Evolutionary conservation across 345 rosid species (phyloP), one percentile per base, ranked within the genome.

Genomic region (Stellera chamaejasme): DNA sequence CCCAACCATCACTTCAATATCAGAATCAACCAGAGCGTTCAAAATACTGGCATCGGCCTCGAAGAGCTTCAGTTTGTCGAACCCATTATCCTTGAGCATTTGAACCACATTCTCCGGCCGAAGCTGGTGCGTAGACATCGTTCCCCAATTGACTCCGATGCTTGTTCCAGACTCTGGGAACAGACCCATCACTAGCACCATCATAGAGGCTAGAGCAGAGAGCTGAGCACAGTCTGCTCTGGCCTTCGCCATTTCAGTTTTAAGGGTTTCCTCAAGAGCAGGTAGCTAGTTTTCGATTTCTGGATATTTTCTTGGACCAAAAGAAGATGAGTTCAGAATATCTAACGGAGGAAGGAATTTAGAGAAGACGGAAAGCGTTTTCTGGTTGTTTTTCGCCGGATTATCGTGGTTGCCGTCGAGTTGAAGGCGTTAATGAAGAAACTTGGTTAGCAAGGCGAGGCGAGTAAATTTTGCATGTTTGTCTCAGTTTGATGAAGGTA

Each of bases 1-100:
- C 19, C 62, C 62, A 15, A 59, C 39, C 62, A 59, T 59, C 46
- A 59, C 62, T 49, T 59, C 62, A 13, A 59, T 59, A 59, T 59
- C 54, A 10, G 62, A 48, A 5, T 54, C 62, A 0, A 6, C 50
- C 5, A 59, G 36, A 23, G 62, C 62, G 46, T 16, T 19, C 62
- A 59, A 36, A 39, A 59, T 59, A 13, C 10, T 19, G 11, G 48
- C 62, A 39, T 59, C 50, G 46, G 48, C 48, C 62, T 59, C 62
- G 23, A 59, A 59, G 43, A 59, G 54, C 54, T 59, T 59, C 54
- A 49, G 13, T 54, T 59, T 59, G n/a, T 19, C 32, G 25, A 48
- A 0, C 13, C 54, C 54, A 19, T 59, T 59, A 13, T 59, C 62
- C 42, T 46, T 48, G 19, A 59, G 54, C 62, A 59, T 59, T 36